Evolutionary conservation across 2,329 filamentous ascomycete species (phyloP).

Genomic region (Fusarium austroafricanum): DNA sequence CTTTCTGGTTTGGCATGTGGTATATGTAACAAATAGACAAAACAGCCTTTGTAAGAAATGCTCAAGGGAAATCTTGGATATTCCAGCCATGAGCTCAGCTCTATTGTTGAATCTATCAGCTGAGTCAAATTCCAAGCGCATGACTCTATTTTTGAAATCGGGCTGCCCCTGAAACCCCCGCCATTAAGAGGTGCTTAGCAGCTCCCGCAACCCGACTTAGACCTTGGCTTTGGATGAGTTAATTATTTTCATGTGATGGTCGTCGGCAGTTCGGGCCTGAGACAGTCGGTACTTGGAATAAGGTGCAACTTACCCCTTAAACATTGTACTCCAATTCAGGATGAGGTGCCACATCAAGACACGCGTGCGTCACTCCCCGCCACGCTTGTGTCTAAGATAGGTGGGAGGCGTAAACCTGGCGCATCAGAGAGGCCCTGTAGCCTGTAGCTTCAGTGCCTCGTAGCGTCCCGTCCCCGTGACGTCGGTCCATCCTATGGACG

Average conservation of each 20-base stretch:
- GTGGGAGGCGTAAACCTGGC: slow-evolving; percentile 31
- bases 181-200: slow-evolving; percentile 23
- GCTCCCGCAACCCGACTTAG: slow-evolving; percentile 15
- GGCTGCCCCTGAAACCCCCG: slow-evolving; percentile 33
- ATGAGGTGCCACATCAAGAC: slow-evolving; percentile 28
- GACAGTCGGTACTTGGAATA: slow-evolving; percentile 27
- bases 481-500: not conserved
- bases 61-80: not conserved
- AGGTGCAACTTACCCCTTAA: slow-evolving; percentile 11
- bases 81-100: slow-evolving; percentile 1
- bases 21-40: slow-evolving; percentile 22
- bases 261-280: slow-evolving; percentile 29
- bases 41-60: slow-evolving; percentile 4
- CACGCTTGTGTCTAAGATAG: slow-evolving; percentile 32
- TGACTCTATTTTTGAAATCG: slow-evolving; percentile 28
- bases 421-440: not conserved
- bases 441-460: slow-evolving; percentile 32
- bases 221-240: slow-evolving; percentile 18
- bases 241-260: slow-evolving; percentile 37
- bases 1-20: not conserved
- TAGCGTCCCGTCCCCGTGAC: slow-evolving; percentile 34
- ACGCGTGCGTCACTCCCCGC: slow-evolving; percentile 39
- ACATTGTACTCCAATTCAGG: slow-evolving; percentile 25
- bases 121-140: slow-evolving; percentile 29
- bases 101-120: not conserved